These are phyloP conservation scores for Stagonosporopsis vannaccii DNA, from an alignment of 2,329 filamentous ascomycete genomes.

Conservation along the genomic window DNA sequence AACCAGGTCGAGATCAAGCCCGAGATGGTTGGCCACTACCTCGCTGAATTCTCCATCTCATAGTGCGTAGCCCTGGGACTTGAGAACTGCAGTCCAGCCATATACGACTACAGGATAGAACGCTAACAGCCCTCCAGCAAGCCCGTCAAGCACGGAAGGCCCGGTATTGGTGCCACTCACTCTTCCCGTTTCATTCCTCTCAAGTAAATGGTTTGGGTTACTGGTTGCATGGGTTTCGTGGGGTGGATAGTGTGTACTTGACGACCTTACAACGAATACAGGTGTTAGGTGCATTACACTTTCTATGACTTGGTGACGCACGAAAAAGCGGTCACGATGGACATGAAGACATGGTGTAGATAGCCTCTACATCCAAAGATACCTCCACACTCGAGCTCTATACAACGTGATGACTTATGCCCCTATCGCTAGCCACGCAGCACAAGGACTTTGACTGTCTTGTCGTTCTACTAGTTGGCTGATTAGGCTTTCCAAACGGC, in stretches of 20 bases:
- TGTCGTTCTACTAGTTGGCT: too few relatives aligned
- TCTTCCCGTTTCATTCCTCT: slow-evolving; percentile 99
- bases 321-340: slow-evolving; percentile 37
- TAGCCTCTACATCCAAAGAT: slow-evolving; percentile 43
- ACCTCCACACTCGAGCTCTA: slow-evolving; percentile 27
- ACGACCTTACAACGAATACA: slow-evolving; percentile 50
- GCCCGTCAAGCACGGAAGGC: slow-evolving; percentile 99
- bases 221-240: slow-evolving; percentile 51
- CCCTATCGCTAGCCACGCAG: too few relatives aligned
- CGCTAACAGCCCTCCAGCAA: slow-evolving; percentile 70
- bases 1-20: slow-evolving; percentile 99
- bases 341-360: slow-evolving; percentile 43
- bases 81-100: not conserved
- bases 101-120: not conserved
- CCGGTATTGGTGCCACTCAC: slow-evolving; percentile 99
- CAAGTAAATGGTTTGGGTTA: slow-evolving; percentile 72
- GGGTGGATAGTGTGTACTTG: slow-evolving; percentile 50
- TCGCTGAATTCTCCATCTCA: slow-evolving; percentile 99
- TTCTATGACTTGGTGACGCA: slow-evolving; percentile 41
- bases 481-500: not conserved
- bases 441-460: too few relatives aligned
- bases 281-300: slow-evolving; percentile 50
- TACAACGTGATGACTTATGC: slow-evolving; percentile 4
- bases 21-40: slow-evolving; percentile 99
- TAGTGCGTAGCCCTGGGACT: slow-evolving; percentile 73